Evolutionary conservation across 2,329 filamentous ascomycete species (phyloP).

Genomic region (Hypomyces rosellus): DNA sequence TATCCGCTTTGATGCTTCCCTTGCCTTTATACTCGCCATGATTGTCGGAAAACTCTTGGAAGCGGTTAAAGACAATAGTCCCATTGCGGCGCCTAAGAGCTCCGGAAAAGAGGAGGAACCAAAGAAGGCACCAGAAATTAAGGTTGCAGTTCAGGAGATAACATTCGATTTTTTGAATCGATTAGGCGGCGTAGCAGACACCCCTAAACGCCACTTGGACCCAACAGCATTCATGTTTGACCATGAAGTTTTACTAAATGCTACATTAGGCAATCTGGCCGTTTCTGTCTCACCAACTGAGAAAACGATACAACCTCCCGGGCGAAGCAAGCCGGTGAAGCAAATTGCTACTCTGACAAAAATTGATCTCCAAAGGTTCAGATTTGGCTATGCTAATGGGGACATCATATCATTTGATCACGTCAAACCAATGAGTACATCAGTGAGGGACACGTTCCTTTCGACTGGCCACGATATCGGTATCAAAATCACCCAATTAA

Average conservation of each 20-base stretch:
- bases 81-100: constrained; percentile 9
- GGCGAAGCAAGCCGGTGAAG: constrained; percentile 18
- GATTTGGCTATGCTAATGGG: constrained; percentile 56
- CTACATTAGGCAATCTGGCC: constrained; percentile 40
- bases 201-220: constrained; percentile 39
- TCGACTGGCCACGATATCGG: constrained; percentile 52
- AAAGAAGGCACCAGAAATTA: constrained; percentile 32
- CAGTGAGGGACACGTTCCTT: constrained; percentile 52
- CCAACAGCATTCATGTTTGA: constrained; percentile 34
- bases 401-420: constrained; percentile 59
- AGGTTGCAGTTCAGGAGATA: constrained; percentile 41
- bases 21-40: constrained; percentile 49
- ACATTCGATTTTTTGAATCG: constrained; percentile 51
- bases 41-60: constrained; percentile 44
- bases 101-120: constrained; percentile 9
- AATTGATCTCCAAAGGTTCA: constrained; percentile 50
- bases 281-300: constrained; percentile 21
- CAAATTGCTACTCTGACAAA: constrained; percentile 26
- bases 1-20: constrained; percentile 49
- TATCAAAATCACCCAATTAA: constrained; percentile 43
- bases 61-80: constrained; percentile 30
- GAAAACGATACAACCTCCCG: constrained; percentile 7
- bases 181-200: constrained; percentile 46
- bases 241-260: constrained; percentile 47
- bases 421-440: constrained; percentile 50